These are phyloP conservation scores for Lentinula aciculospora DNA, from an alignment of 768 basidiomycete species.

Conservation along the genomic window DNA sequence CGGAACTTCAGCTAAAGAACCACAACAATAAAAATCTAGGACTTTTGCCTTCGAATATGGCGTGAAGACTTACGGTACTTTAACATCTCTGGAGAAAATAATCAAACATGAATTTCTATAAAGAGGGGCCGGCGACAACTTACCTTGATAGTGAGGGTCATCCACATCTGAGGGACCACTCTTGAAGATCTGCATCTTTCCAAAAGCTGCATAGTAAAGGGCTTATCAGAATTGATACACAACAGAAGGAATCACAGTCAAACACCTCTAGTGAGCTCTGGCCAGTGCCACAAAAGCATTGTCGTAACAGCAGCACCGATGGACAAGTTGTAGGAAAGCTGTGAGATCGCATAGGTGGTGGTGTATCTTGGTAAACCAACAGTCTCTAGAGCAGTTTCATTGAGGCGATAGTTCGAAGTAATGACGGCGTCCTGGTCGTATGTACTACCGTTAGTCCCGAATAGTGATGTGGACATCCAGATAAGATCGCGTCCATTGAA, in stretches of 20 bases:
- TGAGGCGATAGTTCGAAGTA: slow-evolving; percentile 29
- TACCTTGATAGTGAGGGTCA: slow-evolving; percentile 45
- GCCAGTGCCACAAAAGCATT: slow-evolving; percentile 47
- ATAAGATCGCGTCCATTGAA: slow-evolving; percentile 39
- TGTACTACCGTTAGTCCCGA: slow-evolving; percentile 25
- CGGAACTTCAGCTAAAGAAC: slow-evolving; percentile 40
- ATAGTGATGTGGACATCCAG: slow-evolving; percentile 45
- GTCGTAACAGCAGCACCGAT: slow-evolving; percentile 46
- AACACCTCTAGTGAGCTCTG: slow-evolving; percentile 39
- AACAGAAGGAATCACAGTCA: background rate
- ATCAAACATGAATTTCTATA: background rate
- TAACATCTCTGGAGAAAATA: slow-evolving; percentile 32
- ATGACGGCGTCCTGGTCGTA: slow-evolving; percentile 40
- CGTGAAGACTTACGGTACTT: slow-evolving; percentile 38
- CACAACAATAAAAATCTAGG: background rate
- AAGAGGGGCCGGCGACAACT: slow-evolving; percentile 2
- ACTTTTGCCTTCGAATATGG: too few species aligned
- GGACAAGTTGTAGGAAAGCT: slow-evolving; percentile 44
- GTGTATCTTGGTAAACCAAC: slow-evolving; percentile 30
- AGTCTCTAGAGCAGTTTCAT: slow-evolving; percentile 19
- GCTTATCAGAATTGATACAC: background rate
- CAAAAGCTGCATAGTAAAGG: slow-evolving; percentile 27
- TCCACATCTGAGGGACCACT: slow-evolving; percentile 33
- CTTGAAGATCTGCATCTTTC: slow-evolving; percentile 32
- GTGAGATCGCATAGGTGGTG: slow-evolving; percentile 42